Percentiles rank a stretch among this genome's conserved stretches.
These are phyloP conservation scores for Amanita exitialis DNA, from an alignment of 768 basidiomycete genomes.

Conservation along the genomic window DNA sequence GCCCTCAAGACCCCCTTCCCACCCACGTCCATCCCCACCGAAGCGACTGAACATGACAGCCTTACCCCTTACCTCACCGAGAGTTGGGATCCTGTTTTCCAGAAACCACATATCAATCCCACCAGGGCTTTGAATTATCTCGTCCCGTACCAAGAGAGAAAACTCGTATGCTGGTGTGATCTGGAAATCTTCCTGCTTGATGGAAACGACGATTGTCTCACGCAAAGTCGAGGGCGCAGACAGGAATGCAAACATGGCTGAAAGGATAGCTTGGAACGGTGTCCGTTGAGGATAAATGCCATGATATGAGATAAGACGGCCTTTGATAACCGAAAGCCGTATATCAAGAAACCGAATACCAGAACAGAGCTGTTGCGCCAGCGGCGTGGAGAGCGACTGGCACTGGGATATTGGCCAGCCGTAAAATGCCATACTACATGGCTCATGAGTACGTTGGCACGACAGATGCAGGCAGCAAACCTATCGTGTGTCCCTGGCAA, in stretches of 20 bases:
- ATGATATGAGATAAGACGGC: conserved; percentile 69
- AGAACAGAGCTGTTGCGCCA: conserved; percentile 57
- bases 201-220: conserved; percentile 78
- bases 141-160: conserved; percentile 54
- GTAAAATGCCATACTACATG: conserved; percentile 65
- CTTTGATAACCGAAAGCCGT: conserved; percentile 58
- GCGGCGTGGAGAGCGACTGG: conserved; percentile 52
- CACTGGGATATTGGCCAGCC: conserved; percentile 87
- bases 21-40: conserved; percentile 55
- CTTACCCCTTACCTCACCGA: conserved; percentile 83
- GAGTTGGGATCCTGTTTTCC: conserved; percentile 66
- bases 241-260: conserved; percentile 54
- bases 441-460: neutral
- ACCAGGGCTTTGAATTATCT: conserved; percentile 47
- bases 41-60: conserved; percentile 83
- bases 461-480: conserved; percentile 22
- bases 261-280: conserved; percentile 57
- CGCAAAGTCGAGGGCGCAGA: conserved; percentile 39
- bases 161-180: conserved; percentile 38
- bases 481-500: conserved; percentile 57
- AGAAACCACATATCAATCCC: conserved; percentile 69
- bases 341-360: conserved; percentile 82
- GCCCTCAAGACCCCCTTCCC: conserved; percentile 60
- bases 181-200: conserved; percentile 79
- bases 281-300: conserved; percentile 63